These are phyloP conservation scores for Dendrostoma leiphaemia DNA, from an alignment of 2,329 filamentous ascomycete species.

Conservation along the genomic window DNA sequence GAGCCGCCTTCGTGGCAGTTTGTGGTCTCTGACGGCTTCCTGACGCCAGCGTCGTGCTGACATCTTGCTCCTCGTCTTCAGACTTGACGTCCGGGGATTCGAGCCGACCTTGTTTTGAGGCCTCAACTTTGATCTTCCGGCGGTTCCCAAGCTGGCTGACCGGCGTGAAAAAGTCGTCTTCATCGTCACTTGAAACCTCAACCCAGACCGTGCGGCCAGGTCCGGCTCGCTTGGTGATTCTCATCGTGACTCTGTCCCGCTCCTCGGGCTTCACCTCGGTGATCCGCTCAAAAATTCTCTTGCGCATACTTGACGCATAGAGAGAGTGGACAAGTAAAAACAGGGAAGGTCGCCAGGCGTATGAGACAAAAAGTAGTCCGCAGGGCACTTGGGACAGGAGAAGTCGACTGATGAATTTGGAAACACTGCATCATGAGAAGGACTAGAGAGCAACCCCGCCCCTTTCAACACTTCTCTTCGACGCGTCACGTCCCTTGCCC, in stretches of 20 bases:
- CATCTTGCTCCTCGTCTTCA: neutral
- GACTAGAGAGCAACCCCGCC: neutral
- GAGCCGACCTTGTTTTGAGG: neutral
- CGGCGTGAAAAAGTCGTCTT: neutral
- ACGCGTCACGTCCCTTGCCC: neutral
- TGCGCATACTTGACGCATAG: neutral
- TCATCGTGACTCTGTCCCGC: neutral
- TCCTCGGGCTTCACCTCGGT: neutral
- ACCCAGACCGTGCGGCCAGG: neutral
- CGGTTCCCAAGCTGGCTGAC: neutral
- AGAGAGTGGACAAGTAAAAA: neutral
- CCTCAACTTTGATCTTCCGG: neutral
- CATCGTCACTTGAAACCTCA: neutral
- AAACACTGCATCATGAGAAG: neutral
- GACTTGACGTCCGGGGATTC: neutral
- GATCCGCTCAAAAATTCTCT: neutral
- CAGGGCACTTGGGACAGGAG: neutral
- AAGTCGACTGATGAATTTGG: neutral
- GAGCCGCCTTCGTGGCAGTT: neutral
- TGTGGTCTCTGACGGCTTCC: too few species aligned
- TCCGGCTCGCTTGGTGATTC: neutral
- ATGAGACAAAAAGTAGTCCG: neutral
- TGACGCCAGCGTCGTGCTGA: neutral
- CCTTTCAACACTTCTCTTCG: neutral
- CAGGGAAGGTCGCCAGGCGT: neutral